phyloP scores from a whole-genome alignment of 345 rosid genomes.

The Citrus cavaleriei region DNA sequence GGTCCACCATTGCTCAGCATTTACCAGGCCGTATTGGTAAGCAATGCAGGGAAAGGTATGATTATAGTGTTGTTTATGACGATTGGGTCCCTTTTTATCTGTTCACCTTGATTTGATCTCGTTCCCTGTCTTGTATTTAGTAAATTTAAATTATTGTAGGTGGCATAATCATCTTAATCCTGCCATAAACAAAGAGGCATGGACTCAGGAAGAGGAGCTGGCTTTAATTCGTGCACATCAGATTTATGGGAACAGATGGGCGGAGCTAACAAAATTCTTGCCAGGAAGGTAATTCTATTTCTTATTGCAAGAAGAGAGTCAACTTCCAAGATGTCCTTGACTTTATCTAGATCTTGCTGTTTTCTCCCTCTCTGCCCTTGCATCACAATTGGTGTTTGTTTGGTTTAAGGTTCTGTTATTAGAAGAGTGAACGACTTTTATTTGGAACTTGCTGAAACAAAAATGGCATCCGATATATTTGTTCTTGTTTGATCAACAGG shows the following conservation, averaged over 20 bases:
- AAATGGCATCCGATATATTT: constrained; percentile 7
- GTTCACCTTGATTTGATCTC: constrained; percentile 1
- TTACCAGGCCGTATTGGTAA: constrained; percentile 98
- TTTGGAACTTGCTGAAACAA: background rate
- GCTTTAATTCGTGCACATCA: constrained; percentile 97
- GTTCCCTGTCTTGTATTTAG: background rate
- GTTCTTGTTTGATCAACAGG: constrained; percentile 53
- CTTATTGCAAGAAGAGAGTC: constrained; percentile 7
- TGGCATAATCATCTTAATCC: constrained; percentile 99
- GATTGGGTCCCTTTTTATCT: background rate
- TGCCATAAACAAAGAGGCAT: constrained; percentile 91
- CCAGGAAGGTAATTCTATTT: constrained; percentile 81
- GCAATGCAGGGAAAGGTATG: constrained; percentile 95
- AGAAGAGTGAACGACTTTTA: background rate
- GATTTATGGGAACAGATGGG: constrained; percentile 96
- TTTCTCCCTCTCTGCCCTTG: background rate
- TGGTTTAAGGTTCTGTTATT: background rate
- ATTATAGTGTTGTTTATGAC: constrained; percentile 8
- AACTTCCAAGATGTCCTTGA: background rate
- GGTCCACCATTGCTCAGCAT: constrained; percentile 96
- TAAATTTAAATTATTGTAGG: constrained; percentile 37
- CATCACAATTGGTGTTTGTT: background rate
- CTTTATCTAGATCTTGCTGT: background rate
- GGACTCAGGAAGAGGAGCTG: constrained; percentile 99
- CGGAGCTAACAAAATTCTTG: constrained; percentile 91